These are phyloP conservation scores for Atkinsonella texensis DNA, from an alignment of 2,329 filamentous ascomycete genomes.

Conservation along the genomic window DNA sequence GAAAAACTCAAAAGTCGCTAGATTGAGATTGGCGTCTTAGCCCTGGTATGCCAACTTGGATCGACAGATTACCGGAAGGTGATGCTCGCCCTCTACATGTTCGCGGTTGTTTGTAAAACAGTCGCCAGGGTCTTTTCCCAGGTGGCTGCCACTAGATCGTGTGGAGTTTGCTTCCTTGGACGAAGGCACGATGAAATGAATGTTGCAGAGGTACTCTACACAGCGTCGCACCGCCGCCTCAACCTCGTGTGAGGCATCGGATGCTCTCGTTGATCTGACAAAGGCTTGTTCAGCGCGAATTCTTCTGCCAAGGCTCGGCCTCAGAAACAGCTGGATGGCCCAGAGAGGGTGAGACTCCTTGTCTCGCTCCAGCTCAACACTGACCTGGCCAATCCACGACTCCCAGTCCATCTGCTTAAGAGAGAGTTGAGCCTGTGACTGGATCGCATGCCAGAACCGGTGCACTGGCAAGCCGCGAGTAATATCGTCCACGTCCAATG, in stretches of 20 bases:
- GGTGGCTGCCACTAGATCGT: not conserved
- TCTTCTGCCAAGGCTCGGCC: not conserved
- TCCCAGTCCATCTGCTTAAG: too few species aligned
- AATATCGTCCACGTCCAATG: too few species aligned
- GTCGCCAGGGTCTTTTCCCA: not conserved
- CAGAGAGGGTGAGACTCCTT: not conserved
- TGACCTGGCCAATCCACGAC: too few species aligned
- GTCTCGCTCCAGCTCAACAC: not conserved
- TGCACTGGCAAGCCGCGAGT: too few species aligned
- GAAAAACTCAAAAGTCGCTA: too few species aligned
- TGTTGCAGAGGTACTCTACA: not conserved
- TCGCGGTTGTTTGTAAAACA: not conserved
- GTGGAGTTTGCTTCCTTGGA: not conserved
- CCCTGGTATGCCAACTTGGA: not conserved
- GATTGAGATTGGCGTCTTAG: not conserved
- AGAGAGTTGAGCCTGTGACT: too few species aligned
- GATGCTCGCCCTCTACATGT: not conserved
- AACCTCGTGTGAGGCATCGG: not conserved
- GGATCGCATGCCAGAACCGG: too few species aligned
- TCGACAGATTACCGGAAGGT: not conserved
- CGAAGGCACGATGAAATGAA: not conserved
- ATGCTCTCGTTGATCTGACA: not conserved
- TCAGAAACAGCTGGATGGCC: not conserved
- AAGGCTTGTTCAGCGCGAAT: not conserved
- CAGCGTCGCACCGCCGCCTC: not conserved